Evolutionary conservation across 2,329 filamentous ascomycete genomes (phyloP).

Genomic region (Trichoderma pleuroti): DNA sequence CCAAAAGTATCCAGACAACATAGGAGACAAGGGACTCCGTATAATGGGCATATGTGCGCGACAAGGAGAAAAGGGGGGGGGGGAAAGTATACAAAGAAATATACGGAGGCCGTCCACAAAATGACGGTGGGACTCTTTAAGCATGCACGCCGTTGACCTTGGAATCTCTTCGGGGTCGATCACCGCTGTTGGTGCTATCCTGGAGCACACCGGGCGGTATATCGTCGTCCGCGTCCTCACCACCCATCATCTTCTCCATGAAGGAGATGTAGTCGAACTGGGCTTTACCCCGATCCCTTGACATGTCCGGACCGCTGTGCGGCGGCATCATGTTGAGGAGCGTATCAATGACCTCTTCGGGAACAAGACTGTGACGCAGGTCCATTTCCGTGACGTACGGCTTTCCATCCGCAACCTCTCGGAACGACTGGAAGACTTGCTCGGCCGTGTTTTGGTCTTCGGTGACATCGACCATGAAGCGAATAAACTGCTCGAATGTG

Average conservation of each 20-base stretch:
- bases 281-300: constrained; percentile 75
- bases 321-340: constrained; percentile 80
- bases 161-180: constrained; percentile 33
- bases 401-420: constrained; percentile 96
- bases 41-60: background rate
- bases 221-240: constrained; percentile 31
- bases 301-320: constrained; percentile 80
- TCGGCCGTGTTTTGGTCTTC: constrained; percentile 99
- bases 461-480: constrained; percentile 98
- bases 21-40: constrained; percentile 18
- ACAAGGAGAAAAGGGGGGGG: background rate
- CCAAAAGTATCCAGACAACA: constrained; percentile 17
- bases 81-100: constrained; percentile 18
- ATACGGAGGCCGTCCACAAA: constrained; percentile 1
- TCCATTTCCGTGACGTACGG: constrained; percentile 98
- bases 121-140: background rate
- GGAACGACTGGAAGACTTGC: constrained; percentile 97
- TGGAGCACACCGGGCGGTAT: constrained; percentile 32
- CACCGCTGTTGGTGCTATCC: constrained; percentile 35
- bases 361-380: constrained; percentile 87
- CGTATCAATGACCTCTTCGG: constrained; percentile 95
- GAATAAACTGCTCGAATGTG: constrained; percentile 97
- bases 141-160: constrained; percentile 35
- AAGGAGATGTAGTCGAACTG: constrained; percentile 97
- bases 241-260: constrained; percentile 79